phyloP scores from a whole-genome alignment of 495 filamentous ascomycete genomes.

The Aspergillus avenaceus region DNA sequence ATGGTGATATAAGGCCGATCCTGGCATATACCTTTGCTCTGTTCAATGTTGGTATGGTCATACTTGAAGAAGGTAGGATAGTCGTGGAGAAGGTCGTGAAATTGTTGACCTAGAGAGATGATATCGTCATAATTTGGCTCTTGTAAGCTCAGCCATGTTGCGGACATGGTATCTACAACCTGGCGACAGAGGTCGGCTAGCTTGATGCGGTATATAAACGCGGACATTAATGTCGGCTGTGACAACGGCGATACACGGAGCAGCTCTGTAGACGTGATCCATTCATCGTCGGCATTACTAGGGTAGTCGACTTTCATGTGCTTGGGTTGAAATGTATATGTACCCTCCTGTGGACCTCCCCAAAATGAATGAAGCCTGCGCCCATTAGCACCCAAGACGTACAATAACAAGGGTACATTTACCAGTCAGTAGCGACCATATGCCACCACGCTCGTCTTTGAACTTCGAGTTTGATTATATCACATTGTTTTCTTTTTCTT shows the following conservation, averaged over 20 bases:
- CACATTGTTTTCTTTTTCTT: slow-evolving; percentile 17
- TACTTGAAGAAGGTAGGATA: slow-evolving; percentile 21
- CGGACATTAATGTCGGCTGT: slow-evolving; percentile 20
- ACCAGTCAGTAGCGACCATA: slow-evolving; percentile 33
- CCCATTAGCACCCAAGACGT: background rate
- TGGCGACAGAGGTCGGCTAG: slow-evolving; percentile 23
- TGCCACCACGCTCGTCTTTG: slow-evolving; percentile 29
- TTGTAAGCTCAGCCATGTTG: slow-evolving; percentile 14
- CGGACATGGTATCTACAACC: slow-evolving; percentile 25
- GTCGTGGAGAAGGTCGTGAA: slow-evolving; percentile 12
- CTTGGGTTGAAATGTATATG: slow-evolving; percentile 24
- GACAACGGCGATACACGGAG: slow-evolving; percentile 11
- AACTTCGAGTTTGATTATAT: slow-evolving; percentile 28
- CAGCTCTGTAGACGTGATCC: slow-evolving; percentile 10
- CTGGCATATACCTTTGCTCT: slow-evolving; percentile 14
- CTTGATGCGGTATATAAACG: slow-evolving; percentile 20
- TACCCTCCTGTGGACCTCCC: slow-evolving; percentile 22
- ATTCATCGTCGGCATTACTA: slow-evolving; percentile 26
- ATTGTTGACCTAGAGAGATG: slow-evolving; percentile 19
- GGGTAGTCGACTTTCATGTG: slow-evolving; percentile 30
- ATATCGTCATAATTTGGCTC: slow-evolving; percentile 21
- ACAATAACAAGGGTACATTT: background rate
- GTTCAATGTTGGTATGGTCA: slow-evolving; percentile 17
- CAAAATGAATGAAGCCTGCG: slow-evolving; percentile 23
- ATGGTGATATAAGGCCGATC: slow-evolving; percentile 24